Base-by-base conservation (phyloP, 2,329 filamentous ascomycete genomes). In the Colletotrichum sp. region DNA sequence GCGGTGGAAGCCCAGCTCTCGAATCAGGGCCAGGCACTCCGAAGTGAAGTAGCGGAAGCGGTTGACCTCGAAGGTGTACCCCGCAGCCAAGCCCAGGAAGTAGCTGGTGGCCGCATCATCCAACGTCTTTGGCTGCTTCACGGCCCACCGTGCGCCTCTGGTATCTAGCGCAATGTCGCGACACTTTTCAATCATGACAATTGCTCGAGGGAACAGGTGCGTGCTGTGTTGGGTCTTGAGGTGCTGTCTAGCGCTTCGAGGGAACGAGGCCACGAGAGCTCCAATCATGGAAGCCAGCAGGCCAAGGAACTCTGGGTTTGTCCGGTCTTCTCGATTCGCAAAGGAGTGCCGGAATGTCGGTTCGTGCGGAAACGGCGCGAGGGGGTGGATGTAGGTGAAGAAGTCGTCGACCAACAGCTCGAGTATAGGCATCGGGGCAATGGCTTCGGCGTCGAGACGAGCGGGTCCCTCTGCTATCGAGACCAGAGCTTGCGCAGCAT, bases 341-440 rank as follows among this genome's bases (percentile, higher is more conserved):
- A 95, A 94, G 2, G 92, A 92, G 77, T 92, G 90, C 26, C 94
- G 90, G 82, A 96, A 96, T 6, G 93, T 94, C 1, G 94, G 93
- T 81, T 96, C 93, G 83, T 96, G 94, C 0, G 94, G 94, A 73
- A 96, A 96, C 0, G 94, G 94, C 74, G 91, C 91, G 10, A 96
- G 88, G 2, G 94, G 94, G 79, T 96, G 93, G 69, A 96, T 93
- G 82, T 95, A 95, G 21, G 93, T 95, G 85, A 96, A 96, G 88
- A 95, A 96, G 85, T 96, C 94, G 82, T 96, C 93, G 73, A 96
- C 90, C 18, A 96, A 88, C 3, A 93, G 88, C 80, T 93, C 90
- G 68, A 96, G 86, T 13, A 93, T 91, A 9, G 91, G 90, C 83
- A 93, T 88, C 0, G 94, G 93, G 55, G 93, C 94, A 77, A 96